Evolutionary conservation across 2,329 filamentous ascomycete species (phyloP), one percentile per base, ranked within the genome.

Genomic region (Diaporthe caulivora): DNA sequence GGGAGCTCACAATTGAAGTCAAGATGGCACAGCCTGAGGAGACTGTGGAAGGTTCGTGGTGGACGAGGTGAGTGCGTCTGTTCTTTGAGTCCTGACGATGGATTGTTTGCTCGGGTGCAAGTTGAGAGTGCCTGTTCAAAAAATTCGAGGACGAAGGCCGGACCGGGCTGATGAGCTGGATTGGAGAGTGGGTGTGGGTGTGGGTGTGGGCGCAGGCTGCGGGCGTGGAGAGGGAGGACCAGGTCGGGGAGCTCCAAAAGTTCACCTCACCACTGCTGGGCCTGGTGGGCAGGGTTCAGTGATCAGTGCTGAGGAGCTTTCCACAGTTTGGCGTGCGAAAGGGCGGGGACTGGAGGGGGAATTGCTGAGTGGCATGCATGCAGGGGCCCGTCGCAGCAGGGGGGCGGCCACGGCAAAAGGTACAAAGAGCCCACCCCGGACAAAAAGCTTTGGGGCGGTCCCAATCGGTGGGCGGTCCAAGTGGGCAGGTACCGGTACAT

Each of bases 111-210:
- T 47, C 37, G 31, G 57, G 69, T 62, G 69, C 69, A 44, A 62
- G 69, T 71, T 53, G 13, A 10, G 13, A 40, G 37, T 42, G 51
- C 54, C 65, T 65, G 58, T 58, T 71, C 65, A 75, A 73, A 75
- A 75, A 75, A 75, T 70, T 73, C 73, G 67, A 72, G 73, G 73
- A 70, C 69, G 71, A 73, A 69, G 44, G 68, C 54, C 71, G 64
- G 53, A 62, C 71, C 37, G 42, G 68, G 42, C 60, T 67, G 47
- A 18, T 67, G 62, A 26, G n/a, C 62, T 67, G 62, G 62, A 40
- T 73, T 70, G 57, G 57, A 44, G 31, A 65, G n/a, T n/a, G n/a
- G n/a, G n/a, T n/a, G n/a, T 67, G 57, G 65, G 58, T 67, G 34
- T 51, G 47, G 53, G 34, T 72, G 72, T 60, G 69, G 72, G 72